Evolutionary conservation across 805 yeast species (phyloP), one percentile per base, ranked within the genome.

Genomic region (Babjeviella inositovora): DNA sequence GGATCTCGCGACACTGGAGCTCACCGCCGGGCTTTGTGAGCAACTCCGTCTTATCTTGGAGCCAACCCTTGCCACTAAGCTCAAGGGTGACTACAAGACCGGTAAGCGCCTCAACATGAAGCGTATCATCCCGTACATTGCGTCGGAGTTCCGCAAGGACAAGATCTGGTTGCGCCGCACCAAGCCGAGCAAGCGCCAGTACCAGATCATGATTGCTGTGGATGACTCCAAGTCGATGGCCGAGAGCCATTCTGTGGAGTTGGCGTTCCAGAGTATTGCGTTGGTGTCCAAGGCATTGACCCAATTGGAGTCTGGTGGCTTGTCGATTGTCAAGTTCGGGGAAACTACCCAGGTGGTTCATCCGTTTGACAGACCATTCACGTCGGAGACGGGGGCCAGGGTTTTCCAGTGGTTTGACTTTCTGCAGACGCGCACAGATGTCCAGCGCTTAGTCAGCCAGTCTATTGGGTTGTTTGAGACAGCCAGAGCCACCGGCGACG

Each of bases 151-250:
- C 67, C 72, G 93, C 40, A 90, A 90, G 46, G 99, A 90, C 47
- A 90, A 90, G 58, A 90, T 90, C 28, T 90, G 99, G 99, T 63
- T 90, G 52, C 70, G 95, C 44, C 70, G 99, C 49, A 84, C 96
- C 5, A 87, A 90, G 43, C 99, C 99, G 27, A 79, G 93, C 34
- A 90, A 90, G 56, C 72, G 99, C 39, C 90, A 85, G 44, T 90
- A 90, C 47, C 98, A 90, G 54, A 80, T 90, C 31, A 80, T 92
- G 95, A 77, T 90, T 33, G 85, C 98, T 1, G 77, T 90, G 22
- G 99, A 90, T 53, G 95, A 90, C 44, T 90, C 98, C 15, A 84
- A 81, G 46, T 87, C 97, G 2, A 90, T 90, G 99, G 70, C 85
- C 27, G 97, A 87, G 46, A 76, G 94, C 13, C 70, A 75, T 33